These are phyloP conservation scores for Pulveroboletus sp. DNA, from an alignment of 768 basidiomycete genomes.

Conservation along the genomic window DNA sequence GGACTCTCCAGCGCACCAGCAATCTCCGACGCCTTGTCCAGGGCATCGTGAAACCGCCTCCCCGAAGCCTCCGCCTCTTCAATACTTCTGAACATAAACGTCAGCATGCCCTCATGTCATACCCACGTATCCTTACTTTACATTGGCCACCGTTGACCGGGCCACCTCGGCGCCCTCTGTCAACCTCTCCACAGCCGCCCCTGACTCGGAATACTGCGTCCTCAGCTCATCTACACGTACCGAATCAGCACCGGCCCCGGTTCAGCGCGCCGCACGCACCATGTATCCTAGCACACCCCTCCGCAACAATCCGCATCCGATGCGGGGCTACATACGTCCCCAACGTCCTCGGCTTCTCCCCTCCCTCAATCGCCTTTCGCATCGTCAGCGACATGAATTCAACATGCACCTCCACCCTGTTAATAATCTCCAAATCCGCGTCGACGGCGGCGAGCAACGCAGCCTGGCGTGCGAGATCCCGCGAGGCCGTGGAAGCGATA, in stretches of 20 bases:
- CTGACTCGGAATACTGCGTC: slow-evolving; percentile 51
- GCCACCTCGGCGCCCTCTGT: slow-evolving; percentile 59
- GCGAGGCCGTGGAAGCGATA: slow-evolving; percentile 49
- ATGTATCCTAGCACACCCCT: slow-evolving; percentile 66
- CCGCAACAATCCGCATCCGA: slow-evolving; percentile 80
- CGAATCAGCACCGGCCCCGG: background rate
- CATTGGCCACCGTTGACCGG: slow-evolving; percentile 45
- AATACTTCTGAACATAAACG: slow-evolving; percentile 40
- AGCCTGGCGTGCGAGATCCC: slow-evolving; percentile 68
- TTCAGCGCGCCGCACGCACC: slow-evolving; percentile 39
- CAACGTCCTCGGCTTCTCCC: slow-evolving; percentile 64
- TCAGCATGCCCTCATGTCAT: background rate
- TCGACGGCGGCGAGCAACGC: slow-evolving; percentile 60
- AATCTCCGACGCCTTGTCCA: slow-evolving; percentile 53
- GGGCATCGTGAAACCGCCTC: slow-evolving; percentile 56
- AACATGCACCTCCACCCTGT: slow-evolving; percentile 62
- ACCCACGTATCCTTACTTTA: slow-evolving; percentile 37
- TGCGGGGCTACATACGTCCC: slow-evolving; percentile 78
- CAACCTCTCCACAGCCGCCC: slow-evolving; percentile 50
- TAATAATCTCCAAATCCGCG: slow-evolving; percentile 70
- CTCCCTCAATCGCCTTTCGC: slow-evolving; percentile 68
- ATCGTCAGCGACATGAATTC: slow-evolving; percentile 72
- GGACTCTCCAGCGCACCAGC: slow-evolving; percentile 56
- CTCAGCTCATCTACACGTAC: slow-evolving; percentile 56
- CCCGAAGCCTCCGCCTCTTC: slow-evolving; percentile 58